Evolutionary conservation across 108 stramenopile species (phyloP), one percentile per base, ranked within the genome.

Genomic region (Asterionellopsis glacialis): DNA sequence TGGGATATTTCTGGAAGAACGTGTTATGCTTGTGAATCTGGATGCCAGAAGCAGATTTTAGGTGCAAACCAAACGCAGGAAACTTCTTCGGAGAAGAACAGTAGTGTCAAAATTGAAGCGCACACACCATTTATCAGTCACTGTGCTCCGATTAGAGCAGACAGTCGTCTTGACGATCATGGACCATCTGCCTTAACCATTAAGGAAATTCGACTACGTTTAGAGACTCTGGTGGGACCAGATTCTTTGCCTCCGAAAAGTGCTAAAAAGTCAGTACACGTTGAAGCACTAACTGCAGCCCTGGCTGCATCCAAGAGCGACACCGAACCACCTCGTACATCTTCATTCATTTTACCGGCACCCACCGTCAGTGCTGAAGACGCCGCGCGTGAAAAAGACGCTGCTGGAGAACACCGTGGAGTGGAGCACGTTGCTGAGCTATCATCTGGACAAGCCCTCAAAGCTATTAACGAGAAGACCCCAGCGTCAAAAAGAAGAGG

Each of bases 351-450:
- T 26, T 52, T 51, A 23, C 43, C 69, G 44, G 63, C 59, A 22
- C 63, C 68, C 40, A 68, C 69, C 39, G 53, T 80, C 0, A 76
- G 73, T 26, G 74, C 87, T 9, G 75, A 76, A 61, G 81, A 73
- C 52, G 87, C 83, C 1, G 83, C 83, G 14, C 57, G 55, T 23
- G 87, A 88, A 50, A 84, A 85, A 58, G 70, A 64, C 1, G 57
- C 38, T 0, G 74, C 82, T 26, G 87, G 87, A 10, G 87, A 89
- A 65, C 73, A 67, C 49, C 67, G 82, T 5, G 79, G 76, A 10
- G 80, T 85, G 9, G 87, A 89, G 52, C 87, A 89, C 57, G 73
- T 89, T 45, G 87, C 84, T 0, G 84, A 89, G 42, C 57, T 85
- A 0, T 76, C 74, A 21, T 62, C 77, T 24, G 67, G 49, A 41